phyloP scores from a whole-genome alignment of 2,329 filamentous ascomycete species.

The Fusarium papillatum region DNA sequence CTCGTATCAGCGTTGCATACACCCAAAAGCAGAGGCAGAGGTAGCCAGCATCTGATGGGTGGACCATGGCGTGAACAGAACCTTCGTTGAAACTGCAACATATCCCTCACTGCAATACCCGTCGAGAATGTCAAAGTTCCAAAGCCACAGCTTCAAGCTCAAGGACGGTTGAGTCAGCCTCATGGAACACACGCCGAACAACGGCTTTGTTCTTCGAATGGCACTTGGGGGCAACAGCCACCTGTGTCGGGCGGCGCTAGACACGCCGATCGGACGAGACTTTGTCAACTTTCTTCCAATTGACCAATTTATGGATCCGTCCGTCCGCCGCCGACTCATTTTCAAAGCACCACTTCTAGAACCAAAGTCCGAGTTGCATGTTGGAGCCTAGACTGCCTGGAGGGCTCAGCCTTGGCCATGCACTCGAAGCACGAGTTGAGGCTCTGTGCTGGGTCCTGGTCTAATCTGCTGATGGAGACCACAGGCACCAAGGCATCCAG shows the following conservation, averaged over 20 bases:
- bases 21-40: not conserved
- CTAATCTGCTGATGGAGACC: constrained; percentile 10
- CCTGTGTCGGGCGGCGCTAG: constrained; percentile 14
- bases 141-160: constrained; percentile 21
- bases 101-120: not conserved
- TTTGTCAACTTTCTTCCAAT: constrained; percentile 5
- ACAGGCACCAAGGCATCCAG: constrained; percentile 7
- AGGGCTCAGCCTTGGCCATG: constrained; percentile 6
- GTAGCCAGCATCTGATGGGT: not conserved
- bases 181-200: not conserved
- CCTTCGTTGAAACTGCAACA: not conserved
- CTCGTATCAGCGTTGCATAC: constrained; percentile 23
- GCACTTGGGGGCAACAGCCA: constrained; percentile 2
- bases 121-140: constrained; percentile 5
- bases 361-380: not conserved
- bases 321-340: constrained; percentile 8
- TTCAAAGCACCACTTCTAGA: not conserved
- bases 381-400: constrained; percentile 1
- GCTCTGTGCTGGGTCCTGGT: constrained; percentile 25
- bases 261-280: constrained; percentile 24
- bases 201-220: not conserved
- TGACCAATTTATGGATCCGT: constrained; percentile 1
- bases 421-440: constrained; percentile 17
- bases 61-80: not conserved
- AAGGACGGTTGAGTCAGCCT: constrained; percentile 22